A percentile compares a stretch with the other conserved stretches of the same genome.
Evolutionary conservation across 495 filamentous ascomycete genomes (phyloP).

Genomic region (Penicillium flavigenum): DNA sequence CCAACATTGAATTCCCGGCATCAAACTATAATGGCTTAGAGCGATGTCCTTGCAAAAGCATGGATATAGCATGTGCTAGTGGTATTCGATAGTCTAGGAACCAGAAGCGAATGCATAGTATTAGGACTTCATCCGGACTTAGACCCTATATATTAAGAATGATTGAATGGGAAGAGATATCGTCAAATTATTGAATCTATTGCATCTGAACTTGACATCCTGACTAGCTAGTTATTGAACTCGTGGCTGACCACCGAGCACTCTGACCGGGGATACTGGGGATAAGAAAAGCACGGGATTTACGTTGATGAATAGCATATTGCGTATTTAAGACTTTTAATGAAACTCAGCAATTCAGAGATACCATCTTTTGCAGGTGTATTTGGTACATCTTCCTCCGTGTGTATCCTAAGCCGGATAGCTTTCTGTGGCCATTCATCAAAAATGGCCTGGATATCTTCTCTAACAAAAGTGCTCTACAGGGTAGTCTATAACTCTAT

Average conservation of each 20-base stretch:
- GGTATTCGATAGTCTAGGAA: not conserved
- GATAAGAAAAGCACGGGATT: no score
- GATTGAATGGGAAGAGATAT: no score
- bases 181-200: slow-evolving; percentile 53
- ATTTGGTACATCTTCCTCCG: no score
- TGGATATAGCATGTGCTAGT: not conserved
- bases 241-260: slow-evolving; percentile 32
- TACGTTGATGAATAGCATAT: no score
- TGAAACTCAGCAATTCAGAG: no score
- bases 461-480: not conserved
- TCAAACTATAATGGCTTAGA: not conserved
- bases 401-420: no score
- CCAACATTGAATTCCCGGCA: not conserved
- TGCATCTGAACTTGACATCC: slow-evolving; percentile 41
- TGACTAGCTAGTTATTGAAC: slow-evolving; percentile 14
- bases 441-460: not conserved
- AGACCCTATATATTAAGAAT: no score
- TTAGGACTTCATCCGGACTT: not conserved
- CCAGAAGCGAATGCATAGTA: not conserved
- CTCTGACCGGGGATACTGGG: not conserved
- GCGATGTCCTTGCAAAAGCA: not conserved
- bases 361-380: no score
- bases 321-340: no score
- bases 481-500: slow-evolving; percentile 1
- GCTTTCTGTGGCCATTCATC: not conserved